Evolutionary conservation across 179 eudicot species (phyloP).

Genomic region (Sideroxylon spinosum): DNA sequence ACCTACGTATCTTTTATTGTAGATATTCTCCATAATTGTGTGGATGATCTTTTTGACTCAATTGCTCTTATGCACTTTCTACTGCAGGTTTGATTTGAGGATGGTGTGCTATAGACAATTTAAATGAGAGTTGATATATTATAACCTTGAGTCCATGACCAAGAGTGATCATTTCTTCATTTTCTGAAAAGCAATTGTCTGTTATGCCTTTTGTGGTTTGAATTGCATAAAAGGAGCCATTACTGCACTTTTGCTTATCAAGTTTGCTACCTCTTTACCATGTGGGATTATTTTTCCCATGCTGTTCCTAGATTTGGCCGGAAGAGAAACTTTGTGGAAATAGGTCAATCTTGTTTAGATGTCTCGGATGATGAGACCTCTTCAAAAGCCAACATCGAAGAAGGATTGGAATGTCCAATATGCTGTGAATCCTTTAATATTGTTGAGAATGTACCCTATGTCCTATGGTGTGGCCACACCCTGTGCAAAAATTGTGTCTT

Average conservation of each 20-base stretch:
- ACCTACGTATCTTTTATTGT: background rate
- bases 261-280: slow-evolving; percentile 22
- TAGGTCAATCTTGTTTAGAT: slow-evolving; percentile 36
- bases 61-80: background rate
- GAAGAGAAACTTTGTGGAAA: slow-evolving; percentile 39
- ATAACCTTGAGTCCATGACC: background rate
- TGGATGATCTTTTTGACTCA: background rate
- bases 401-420: slow-evolving; percentile 76
- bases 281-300: slow-evolving; percentile 57
- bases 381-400: slow-evolving; percentile 49
- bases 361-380: slow-evolving; percentile 59
- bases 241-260: background rate
- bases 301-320: slow-evolving; percentile 37
- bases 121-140: background rate
- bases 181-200: background rate
- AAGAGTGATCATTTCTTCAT: background rate
- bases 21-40: background rate
- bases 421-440: slow-evolving; percentile 73
- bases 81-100: slow-evolving; percentile 1
- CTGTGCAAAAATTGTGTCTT: slow-evolving; percentile 64
- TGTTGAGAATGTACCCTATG: slow-evolving; percentile 74
- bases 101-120: background rate
- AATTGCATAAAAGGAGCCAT: background rate
- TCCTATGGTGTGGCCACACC: slow-evolving; percentile 72
- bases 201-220: background rate